Conservation (phyloP, 129 eudicot species). For the Lactuca saligna region DNA sequence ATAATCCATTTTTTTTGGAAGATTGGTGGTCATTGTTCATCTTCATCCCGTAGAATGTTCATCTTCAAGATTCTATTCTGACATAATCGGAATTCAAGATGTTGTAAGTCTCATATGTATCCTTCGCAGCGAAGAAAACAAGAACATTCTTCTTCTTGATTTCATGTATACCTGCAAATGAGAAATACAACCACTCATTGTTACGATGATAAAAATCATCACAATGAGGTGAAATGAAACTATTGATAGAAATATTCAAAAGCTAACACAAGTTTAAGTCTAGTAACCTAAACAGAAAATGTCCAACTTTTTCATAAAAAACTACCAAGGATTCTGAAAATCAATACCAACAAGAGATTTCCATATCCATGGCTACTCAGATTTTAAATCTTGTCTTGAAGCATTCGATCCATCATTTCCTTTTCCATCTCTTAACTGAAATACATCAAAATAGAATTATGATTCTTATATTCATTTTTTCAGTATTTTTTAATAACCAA, state of each 20-base stretch:
- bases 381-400: slow-evolving; percentile 47
- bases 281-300: slow-evolving; percentile 25
- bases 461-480: slow-evolving; percentile 7
- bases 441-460: slow-evolving; percentile 10
- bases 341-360: slow-evolving; percentile 13
- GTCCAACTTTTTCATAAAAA: background rate
- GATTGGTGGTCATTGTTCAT: no score
- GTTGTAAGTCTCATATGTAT: no score
- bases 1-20: no score
- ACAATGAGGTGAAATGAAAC: slow-evolving; percentile 9
- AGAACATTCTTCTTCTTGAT: no score
- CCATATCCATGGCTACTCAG: slow-evolving; percentile 38
- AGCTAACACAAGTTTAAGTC: slow-evolving; percentile 16
- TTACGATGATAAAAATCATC: no score
- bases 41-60: no score
- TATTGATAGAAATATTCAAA: background rate
- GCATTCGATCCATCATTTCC: slow-evolving; percentile 39
- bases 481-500: background rate
- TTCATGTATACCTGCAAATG: no score
- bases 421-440: slow-evolving; percentile 55
- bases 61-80: no score
- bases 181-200: no score
- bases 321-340: background rate
- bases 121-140: no score
- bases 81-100: no score